These are phyloP conservation scores for Coniella lustricola DNA, from an alignment of 2,329 filamentous ascomycete genomes.

Conservation along the genomic window DNA sequence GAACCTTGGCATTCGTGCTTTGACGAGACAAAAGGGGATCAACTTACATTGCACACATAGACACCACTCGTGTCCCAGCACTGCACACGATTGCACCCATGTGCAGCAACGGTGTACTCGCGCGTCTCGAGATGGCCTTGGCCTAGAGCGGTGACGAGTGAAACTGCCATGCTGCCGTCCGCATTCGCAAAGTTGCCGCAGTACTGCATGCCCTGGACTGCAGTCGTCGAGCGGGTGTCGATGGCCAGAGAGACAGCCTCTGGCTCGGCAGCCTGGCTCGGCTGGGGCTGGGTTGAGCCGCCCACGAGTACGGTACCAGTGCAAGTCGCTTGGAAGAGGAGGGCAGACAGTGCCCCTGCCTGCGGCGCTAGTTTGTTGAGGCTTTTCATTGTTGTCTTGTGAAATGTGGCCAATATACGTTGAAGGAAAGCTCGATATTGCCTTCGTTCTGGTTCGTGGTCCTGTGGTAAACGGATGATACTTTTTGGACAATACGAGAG, in stretches of 20 bases:
- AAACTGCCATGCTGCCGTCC: not conserved
- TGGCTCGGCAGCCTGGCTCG: no score
- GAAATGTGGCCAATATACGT: not conserved
- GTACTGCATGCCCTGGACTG: not conserved
- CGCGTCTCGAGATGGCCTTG: not conserved
- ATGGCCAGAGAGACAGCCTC: not conserved
- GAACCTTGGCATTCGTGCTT: not conserved
- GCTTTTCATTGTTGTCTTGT: not conserved
- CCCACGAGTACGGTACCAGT: not conserved
- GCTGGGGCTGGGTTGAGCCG: not conserved
- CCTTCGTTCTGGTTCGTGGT: no score
- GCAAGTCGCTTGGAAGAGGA: not conserved
- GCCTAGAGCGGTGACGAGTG: not conserved
- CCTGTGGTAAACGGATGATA: not conserved
- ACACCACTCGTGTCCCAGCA: slow-evolving; percentile 11
- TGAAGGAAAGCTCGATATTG: no score
- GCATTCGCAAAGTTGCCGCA: slow-evolving; percentile 9
- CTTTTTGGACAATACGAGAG: slow-evolving; percentile 9
- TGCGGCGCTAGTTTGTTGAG: not conserved
- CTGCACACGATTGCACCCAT: slow-evolving; percentile 5
- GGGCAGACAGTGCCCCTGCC: not conserved
- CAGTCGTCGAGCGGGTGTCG: not conserved
- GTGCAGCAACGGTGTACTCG: not conserved
- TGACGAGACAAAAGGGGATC: not conserved
- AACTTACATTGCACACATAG: slow-evolving; percentile 12